phyloP scores from a whole-genome alignment of 108 stramenopile genomes.

The Fistulifera pelliculosa region DNA sequence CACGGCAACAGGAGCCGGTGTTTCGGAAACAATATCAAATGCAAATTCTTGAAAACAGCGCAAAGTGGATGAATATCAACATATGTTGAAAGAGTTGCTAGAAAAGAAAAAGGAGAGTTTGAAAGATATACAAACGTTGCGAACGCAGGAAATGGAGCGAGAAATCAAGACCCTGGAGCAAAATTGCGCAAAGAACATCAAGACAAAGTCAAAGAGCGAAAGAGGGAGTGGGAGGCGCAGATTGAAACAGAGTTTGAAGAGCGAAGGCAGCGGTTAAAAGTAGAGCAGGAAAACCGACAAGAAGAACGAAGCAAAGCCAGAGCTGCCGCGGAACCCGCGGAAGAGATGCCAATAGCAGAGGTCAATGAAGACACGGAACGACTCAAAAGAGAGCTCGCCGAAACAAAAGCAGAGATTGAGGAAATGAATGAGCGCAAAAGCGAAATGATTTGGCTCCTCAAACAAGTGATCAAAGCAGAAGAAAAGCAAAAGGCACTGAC shows the following conservation, averaged over 20 bases:
- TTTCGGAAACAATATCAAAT: too few relatives aligned
- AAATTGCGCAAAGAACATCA: not conserved
- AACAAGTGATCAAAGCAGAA: slow-evolving; percentile 44
- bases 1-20: too few relatives aligned
- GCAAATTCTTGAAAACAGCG: too few relatives aligned
- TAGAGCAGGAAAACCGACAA: not conserved
- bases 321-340: not conserved
- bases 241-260: not conserved
- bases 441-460: slow-evolving; percentile 46
- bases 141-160: not conserved
- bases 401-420: slow-evolving; percentile 22
- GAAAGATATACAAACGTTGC: not conserved
- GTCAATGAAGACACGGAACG: not conserved
- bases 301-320: not conserved
- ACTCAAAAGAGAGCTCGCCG: slow-evolving; percentile 18
- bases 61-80: too few relatives aligned
- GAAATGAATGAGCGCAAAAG: slow-evolving; percentile 27
- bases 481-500: slow-evolving; percentile 19
- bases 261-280: not conserved
- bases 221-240: not conserved
- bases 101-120: slow-evolving; percentile 4
- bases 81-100: not conserved
- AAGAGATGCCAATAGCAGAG: not conserved
- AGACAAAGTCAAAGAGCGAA: slow-evolving; percentile 1
- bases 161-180: slow-evolving; percentile 1